Evolutionary conservation across 352 stramenopile genomes (phyloP), one percentile per base, ranked within the genome.

Genomic region (Globisporangium polare): DNA sequence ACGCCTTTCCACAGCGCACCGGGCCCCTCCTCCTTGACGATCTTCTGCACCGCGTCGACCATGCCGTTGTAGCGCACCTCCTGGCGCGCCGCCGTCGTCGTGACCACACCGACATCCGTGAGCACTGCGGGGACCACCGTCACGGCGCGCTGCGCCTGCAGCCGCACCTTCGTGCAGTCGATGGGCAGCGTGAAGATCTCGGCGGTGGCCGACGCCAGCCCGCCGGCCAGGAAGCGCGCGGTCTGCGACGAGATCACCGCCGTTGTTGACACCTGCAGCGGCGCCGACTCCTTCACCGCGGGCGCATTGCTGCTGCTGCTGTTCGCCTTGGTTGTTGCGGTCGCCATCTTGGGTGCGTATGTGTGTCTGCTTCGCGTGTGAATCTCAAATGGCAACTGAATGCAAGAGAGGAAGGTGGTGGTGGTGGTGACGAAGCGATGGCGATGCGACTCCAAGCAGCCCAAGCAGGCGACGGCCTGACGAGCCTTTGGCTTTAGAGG

Each of bases 81-180:
- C 12, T 63, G 54, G 1, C 35, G 27, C n/a, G 72, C 70, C 20
- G 57, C 62, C 1, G 60, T 35, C 20, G 57, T 64, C 1, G 60
- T 35, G 13, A 73, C 58, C 9, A 75, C 76, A 18, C 71, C 66
- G 39, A 56, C 65, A n/a, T 58, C 20, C 20, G 59, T 67, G 26
- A 41, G 65, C 51, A 53, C n/a, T n/a, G n/a, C 42, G 62, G 72
- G 63, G 8, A 65, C 33, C 2, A 62, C 33, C 2, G 66, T 61
- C 60, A 72, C 60, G 4, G 78, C 75, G 42, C 78, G 75, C 65
- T 94, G 86, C 15, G 83, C 73, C 59, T 96, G 87, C 42, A 96
- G 72, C 18, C 86, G 82, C 54, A 93, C 83, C 65, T 96, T 96
- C 50, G 83, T 90, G 71, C 85, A 92, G 70, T 96, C 87, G 59